These are phyloP conservation scores for Coniochaeta sp. DNA, from an alignment of 2,329 filamentous ascomycete species.

Conservation along the genomic window DNA sequence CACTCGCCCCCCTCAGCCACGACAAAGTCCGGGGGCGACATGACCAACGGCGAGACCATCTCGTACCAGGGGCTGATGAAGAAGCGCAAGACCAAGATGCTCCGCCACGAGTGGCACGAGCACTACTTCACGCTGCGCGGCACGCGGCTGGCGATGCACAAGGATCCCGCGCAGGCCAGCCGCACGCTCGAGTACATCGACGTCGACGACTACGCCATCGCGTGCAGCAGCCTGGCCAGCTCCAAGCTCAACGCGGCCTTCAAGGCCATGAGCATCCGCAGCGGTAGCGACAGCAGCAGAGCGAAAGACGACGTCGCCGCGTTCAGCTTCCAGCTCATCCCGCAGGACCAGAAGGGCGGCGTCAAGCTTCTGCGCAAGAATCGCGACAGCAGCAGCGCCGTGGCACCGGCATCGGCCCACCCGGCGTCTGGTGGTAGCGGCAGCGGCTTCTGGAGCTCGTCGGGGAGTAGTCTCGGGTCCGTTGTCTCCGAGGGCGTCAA, in stretches of 20 bases:
- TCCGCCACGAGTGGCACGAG: slow-evolving; percentile 90
- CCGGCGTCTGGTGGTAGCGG: too few species aligned
- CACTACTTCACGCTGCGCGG: slow-evolving; percentile 82
- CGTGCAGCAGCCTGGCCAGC: slow-evolving; percentile 68
- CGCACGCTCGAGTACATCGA: slow-evolving; percentile 72
- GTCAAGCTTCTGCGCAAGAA: slow-evolving; percentile 42
- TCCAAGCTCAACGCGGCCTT: slow-evolving; percentile 84
- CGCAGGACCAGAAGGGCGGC: slow-evolving; percentile 51
- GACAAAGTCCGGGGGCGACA: slow-evolving; percentile 20
- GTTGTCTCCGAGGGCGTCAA: slow-evolving; percentile 38
- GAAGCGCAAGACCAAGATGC: slow-evolving; percentile 83
- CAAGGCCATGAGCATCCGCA: slow-evolving; percentile 64
- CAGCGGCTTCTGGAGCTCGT: slow-evolving; percentile 9
- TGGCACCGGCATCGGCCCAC: slow-evolving; percentile 16
- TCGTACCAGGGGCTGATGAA: slow-evolving; percentile 84
- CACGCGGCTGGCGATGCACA: slow-evolving; percentile 69
- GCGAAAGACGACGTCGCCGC: slow-evolving; percentile 51
- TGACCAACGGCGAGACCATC: slow-evolving; percentile 40
- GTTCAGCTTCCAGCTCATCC: slow-evolving; percentile 81
- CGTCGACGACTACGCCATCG: slow-evolving; percentile 83
- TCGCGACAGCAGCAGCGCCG: slow-evolving; percentile 39
- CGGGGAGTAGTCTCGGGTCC: slow-evolving; percentile 18
- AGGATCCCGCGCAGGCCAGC: slow-evolving; percentile 43
- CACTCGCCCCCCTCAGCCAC: slow-evolving; percentile 23
- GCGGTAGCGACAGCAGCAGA: slow-evolving; percentile 45